Conservation (phyloP, 257 asterid species). For the Euphrasia confusa region DNA sequence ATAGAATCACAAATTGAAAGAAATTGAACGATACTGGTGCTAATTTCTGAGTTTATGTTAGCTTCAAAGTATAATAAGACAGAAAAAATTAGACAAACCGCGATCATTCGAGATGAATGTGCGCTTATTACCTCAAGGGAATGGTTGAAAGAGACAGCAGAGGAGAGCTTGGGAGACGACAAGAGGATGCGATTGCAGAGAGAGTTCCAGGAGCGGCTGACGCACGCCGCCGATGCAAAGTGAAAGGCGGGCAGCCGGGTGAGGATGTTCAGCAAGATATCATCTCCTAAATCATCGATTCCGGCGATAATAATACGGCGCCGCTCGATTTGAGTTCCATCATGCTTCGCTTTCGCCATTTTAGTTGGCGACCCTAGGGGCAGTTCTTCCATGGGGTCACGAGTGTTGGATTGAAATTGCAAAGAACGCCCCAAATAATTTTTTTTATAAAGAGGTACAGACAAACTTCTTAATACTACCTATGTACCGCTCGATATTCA, state of each 20-base stretch:
- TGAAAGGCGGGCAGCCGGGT: slow-evolving; percentile 60
- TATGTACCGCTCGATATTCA: no score
- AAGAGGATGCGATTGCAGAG: slow-evolving; percentile 50
- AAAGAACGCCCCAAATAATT: no score
- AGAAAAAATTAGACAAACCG: neutral
- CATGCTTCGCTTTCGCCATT: slow-evolving; percentile 26
- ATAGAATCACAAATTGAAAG: neutral
- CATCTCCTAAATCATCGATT: slow-evolving; percentile 53
- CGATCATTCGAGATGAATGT: slow-evolving; percentile 2
- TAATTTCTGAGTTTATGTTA: neutral
- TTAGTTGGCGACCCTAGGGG: slow-evolving; percentile 27
- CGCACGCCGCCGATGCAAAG: slow-evolving; percentile 77
- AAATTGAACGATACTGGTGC: slow-evolving; percentile 1
- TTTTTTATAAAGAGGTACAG: no score
- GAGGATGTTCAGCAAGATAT: slow-evolving; percentile 51
- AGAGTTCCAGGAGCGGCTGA: slow-evolving; percentile 68
- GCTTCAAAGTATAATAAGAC: slow-evolving; percentile 7
- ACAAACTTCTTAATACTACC: no score
- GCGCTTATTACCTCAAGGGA: slow-evolving; percentile 37
- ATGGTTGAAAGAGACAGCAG: slow-evolving; percentile 57
- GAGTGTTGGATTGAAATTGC: no score
- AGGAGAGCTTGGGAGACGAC: slow-evolving; percentile 54
- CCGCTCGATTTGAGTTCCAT: slow-evolving; percentile 4
- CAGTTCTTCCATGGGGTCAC: slow-evolving; percentile 24
- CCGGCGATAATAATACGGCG: neutral